Percentiles rank a stretch among this genome's conserved stretches.
These are phyloP conservation scores for Barnettozyma populi DNA, from an alignment of 805 yeast species.

Conservation along the genomic window DNA sequence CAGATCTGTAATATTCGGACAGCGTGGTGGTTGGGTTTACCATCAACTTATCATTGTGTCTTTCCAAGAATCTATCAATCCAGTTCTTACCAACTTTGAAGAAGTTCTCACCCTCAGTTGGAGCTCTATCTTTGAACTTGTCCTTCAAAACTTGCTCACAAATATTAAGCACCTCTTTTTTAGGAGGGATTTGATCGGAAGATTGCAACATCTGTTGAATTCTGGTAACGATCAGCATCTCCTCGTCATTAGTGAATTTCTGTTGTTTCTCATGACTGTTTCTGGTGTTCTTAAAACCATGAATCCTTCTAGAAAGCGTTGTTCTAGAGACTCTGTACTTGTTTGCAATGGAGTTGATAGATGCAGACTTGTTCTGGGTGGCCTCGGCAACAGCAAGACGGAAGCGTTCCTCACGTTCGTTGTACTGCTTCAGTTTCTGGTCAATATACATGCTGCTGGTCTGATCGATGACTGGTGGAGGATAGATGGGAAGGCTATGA, in stretches of 20 bases:
- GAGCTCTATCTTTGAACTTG: slow-evolving; percentile 17
- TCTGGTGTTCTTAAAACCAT: slow-evolving; percentile 26
- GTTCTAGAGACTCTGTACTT: slow-evolving; percentile 25
- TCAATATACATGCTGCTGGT: slow-evolving; percentile 18
- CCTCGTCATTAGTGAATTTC: slow-evolving; percentile 26
- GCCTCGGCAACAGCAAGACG: slow-evolving; percentile 26
- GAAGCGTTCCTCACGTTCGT: slow-evolving; percentile 26
- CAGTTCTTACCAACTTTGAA: slow-evolving; percentile 27
- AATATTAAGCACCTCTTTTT: slow-evolving; percentile 21
- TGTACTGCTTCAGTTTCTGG: slow-evolving; percentile 25
- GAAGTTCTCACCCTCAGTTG: slow-evolving; percentile 13
- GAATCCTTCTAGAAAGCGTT: slow-evolving; percentile 25
- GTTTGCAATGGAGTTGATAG: slow-evolving; percentile 27
- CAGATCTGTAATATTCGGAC: slow-evolving; percentile 25
- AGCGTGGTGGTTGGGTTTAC: slow-evolving; percentile 18
- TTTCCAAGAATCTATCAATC: slow-evolving; percentile 26
- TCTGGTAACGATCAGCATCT: slow-evolving; percentile 16
- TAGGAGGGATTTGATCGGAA: slow-evolving; percentile 22
- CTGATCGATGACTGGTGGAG: background rate
- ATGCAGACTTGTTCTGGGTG: slow-evolving; percentile 22
- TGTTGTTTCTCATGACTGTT: slow-evolving; percentile 27
- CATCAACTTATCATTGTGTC: slow-evolving; percentile 25
- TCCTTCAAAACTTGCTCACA: slow-evolving; percentile 22
- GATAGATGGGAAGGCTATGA: background rate
- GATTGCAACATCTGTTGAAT: slow-evolving; percentile 19